Evolutionary conservation across 75 land plant genomes (phyloP), one percentile per base, ranked within the genome.

Genomic region (Gnetum montanum): DNA sequence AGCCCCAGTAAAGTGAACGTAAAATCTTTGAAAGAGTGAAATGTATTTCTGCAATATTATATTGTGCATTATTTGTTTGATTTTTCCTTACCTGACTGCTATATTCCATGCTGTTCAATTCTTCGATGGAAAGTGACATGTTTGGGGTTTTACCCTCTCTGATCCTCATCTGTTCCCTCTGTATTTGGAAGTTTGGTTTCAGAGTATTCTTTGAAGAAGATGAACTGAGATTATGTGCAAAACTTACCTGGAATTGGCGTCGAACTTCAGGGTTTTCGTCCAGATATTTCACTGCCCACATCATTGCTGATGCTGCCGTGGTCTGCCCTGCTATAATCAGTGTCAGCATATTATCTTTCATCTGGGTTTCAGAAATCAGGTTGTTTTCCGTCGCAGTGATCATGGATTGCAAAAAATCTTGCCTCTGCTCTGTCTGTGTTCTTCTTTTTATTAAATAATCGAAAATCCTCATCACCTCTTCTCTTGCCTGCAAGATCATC

Each of bases 281-380:
- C 20, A 82, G 22, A 61, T 67, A 82, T 46, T 74, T 78, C 13
- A 82, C 71, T 34, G 73, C 73, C 71, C 83, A 82, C 18, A 69
- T 63, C 41, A 82, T 73, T 13, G 86, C 74, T 41, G 70, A 69
- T 29, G 78, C 77, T 19, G 86, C 67, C 13, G 86, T 82, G 34
- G 68, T 65, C 19, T 82, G 86, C 12, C 84, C 84, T 35, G 86
- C 86, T 56, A 82, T 65, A 2, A 82, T 64, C 35, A 82, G 60
- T 25, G 78, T 63, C n/a, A 75, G 64, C 15, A 82, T 61, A 44
- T 74, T 75, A 50, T 82, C 86, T 52, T 59, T 31, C 2, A 80
- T 57, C 47, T 72, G 55, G 12, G 33, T 61, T 34, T 82, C 74
- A 29, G 58, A 47, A 29, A 71, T 10, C 29, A 23, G 20, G 19